Evolutionary conservation across 257 asterid species (phyloP), one percentile per base, ranked within the genome.

Genomic region (Lycium barbarum): DNA sequence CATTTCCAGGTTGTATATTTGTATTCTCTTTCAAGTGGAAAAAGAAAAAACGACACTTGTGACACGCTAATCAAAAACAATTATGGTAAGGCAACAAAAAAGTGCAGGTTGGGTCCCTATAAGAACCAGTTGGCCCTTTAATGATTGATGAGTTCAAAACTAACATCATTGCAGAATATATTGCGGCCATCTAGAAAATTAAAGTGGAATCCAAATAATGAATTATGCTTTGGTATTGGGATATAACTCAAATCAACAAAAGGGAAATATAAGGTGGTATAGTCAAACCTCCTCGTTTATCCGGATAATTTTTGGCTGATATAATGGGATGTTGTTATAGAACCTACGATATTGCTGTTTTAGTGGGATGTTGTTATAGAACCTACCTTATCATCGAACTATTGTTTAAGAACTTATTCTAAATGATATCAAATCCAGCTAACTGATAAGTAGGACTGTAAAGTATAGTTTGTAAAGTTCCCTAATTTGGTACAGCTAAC

Each of bases 111-210:
- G 63, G 63, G 82, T 51, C 65, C 65, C 82, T 76, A 3, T 14
- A 51, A 22, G 61, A 33, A 51, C 45, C 13, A 7, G 5, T 3
- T 76, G 26, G 13, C 65, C 20, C 47, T 51, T 76, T 15, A 76
- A 53, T 76, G 47, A 76, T 74, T 76, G 65, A 76, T 26, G 40
- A 76, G 82, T 51, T 53, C 43, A 14, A 76, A 26, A 51, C n/a
- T 51, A 26, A 76, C 22, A 49, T 76, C 47, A 76, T 53, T 26
- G 15, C 38, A 51, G 63, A 74, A 61, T 33, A 61, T 61, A 61
- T 61, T n/a, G n/a, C 11, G n/a, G 9, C 0, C 33, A 26, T 61
- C 33, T 61, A 61, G 3, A 14, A 43, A 72, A 72, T 43, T 72
- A 2, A 43, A 4, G 13, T 26, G 57, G 53, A 40, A 17, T 38